These are phyloP conservation scores for Clavulina sp. DNA, from an alignment of 768 basidiomycete species.

Conservation along the genomic window DNA sequence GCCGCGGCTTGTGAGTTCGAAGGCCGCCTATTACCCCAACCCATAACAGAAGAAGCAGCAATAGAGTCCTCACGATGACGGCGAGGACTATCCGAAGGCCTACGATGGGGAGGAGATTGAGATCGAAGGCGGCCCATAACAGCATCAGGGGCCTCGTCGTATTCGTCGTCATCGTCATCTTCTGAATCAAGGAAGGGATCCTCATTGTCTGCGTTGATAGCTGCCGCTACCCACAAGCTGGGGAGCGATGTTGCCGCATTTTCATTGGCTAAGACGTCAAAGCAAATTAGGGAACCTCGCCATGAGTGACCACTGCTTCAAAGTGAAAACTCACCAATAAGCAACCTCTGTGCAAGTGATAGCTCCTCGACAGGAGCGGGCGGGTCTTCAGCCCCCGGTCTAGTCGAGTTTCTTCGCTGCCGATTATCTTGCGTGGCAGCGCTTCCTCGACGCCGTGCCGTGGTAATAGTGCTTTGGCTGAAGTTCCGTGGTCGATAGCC, in stretches of 20 bases:
- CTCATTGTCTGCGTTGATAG: conserved; percentile 82
- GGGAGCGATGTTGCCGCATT: conserved; percentile 88
- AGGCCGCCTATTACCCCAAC: neutral
- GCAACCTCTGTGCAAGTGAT: conserved; percentile 72
- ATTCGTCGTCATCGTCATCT: conserved; percentile 19
- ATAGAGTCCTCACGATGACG: too few relatives aligned
- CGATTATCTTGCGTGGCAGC: conserved; percentile 3
- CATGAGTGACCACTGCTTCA: neutral
- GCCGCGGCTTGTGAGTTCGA: conserved; percentile 4
- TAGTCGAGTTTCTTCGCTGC: conserved; percentile 3
- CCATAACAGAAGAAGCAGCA: too few relatives aligned
- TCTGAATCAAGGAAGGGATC: conserved; percentile 40
- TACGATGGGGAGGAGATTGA: too few relatives aligned
- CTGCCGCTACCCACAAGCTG: conserved; percentile 94
- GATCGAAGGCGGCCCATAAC: neutral
- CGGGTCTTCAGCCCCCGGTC: conserved; percentile 6
- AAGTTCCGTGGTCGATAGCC: conserved; percentile 8
- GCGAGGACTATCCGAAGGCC: neutral
- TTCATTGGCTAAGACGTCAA: conserved; percentile 49
- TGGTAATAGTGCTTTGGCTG: conserved; percentile 7
- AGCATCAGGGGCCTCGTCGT: too few relatives aligned
- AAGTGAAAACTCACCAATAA: conserved; percentile 31
- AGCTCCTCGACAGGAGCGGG: conserved; percentile 23
- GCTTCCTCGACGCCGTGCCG: conserved; percentile 3
- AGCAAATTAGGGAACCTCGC: neutral